Evolutionary conservation across 352 stramenopile genomes (phyloP).

Genomic region (Pythium folliculosum): DNA sequence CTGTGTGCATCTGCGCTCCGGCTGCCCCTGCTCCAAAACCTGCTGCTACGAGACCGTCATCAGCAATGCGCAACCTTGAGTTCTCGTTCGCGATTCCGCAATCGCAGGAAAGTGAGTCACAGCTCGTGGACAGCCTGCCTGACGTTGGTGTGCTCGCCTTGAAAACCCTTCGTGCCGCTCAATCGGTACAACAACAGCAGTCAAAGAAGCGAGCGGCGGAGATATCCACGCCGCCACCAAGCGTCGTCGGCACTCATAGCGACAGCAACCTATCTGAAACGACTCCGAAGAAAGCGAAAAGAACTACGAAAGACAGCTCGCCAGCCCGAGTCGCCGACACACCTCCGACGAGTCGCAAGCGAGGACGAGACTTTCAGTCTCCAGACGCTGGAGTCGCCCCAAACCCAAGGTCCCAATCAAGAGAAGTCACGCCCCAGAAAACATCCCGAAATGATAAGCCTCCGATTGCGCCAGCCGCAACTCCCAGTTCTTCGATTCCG

Average conservation of each 20-base stretch:
- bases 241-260: background rate
- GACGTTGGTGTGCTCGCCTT: slow-evolving; percentile 34
- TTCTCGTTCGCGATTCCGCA: slow-evolving; percentile 65
- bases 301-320: slow-evolving; percentile 1
- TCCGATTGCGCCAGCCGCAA: slow-evolving; percentile 1
- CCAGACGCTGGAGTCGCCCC: slow-evolving; percentile 28
- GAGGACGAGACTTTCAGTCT: slow-evolving; percentile 32
- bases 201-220: background rate
- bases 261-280: slow-evolving; percentile 3
- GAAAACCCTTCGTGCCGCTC: slow-evolving; percentile 30
- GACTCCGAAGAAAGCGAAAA: slow-evolving; percentile 22
- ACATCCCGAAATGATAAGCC: slow-evolving; percentile 4
- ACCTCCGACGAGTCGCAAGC: slow-evolving; percentile 30
- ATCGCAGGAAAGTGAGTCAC: slow-evolving; percentile 56
- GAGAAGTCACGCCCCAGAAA: slow-evolving; percentile 25
- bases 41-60: slow-evolving; percentile 22
- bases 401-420: background rate
- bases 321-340: slow-evolving; percentile 2
- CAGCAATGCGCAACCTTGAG: slow-evolving; percentile 57
- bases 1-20: slow-evolving; percentile 26
- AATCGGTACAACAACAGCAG: slow-evolving; percentile 15
- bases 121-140: slow-evolving; percentile 38
- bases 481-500: slow-evolving; percentile 34
- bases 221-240: too few relatives aligned
- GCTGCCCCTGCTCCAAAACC: background rate